Base-by-base conservation (phyloP, 495 filamentous ascomycete genomes). In the Annulohypoxylon bovei region DNA sequence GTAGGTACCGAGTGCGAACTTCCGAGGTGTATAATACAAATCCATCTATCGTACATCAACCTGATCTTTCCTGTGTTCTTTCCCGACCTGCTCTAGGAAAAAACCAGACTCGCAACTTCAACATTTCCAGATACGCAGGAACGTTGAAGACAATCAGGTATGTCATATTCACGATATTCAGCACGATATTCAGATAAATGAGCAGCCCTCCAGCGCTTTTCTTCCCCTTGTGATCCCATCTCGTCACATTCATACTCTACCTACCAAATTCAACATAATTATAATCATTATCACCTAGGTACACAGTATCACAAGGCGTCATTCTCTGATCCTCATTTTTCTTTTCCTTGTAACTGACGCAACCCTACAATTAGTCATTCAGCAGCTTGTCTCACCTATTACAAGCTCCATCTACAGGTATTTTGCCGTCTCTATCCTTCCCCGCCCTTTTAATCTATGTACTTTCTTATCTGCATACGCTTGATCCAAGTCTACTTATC, bases 301-400 rank as follows among this genome's bases (percentile, higher is more conserved):
- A 64, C 47, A 50, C 9, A 55, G 57, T 62, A 62, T 52, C 68
- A 59, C 57, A 60, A 54, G 4, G 11, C 32, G 30, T 56, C 47
- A 32, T 56, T n/a, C 33, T 61, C 42, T 18, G 28, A 53, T 52
- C 47, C 33, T 39, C 27, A 39, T 46, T 14, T 30, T 49, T 40
- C 20, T n/a, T 44, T 42, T 52, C 42, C 53, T 28, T 54, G 59
- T 52, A 57, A 71, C 42, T 32, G 32, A 64, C 27, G 18, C 52
- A 27, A 65, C 37, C 44, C 54, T 53, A 27, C 57, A 54, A 46
- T 32, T 53, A 50, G 39, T 63, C 25, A 28, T 63, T 46, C 35
- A 28, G n/a, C 28, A 60, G 11, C n/a, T 67, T 53, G 69, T 71
- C 52, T 54, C 20, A 67, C 63, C 59, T 54, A 44, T 44, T 11